These are phyloP conservation scores for Ophiostoma himal-ulmi DNA, from an alignment of 2,329 filamentous ascomycete species.

Conservation along the genomic window DNA sequence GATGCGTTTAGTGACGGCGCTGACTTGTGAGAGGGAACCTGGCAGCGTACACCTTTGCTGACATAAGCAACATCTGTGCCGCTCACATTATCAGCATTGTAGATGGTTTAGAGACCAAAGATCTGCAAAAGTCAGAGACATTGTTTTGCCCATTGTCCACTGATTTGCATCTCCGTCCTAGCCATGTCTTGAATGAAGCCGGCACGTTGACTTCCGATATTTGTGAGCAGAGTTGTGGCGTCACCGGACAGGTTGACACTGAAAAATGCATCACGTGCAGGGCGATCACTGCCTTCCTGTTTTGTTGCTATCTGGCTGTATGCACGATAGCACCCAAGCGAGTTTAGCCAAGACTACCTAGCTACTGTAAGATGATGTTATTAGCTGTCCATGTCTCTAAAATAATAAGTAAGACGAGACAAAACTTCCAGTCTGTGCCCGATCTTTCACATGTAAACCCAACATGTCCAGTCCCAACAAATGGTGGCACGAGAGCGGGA, in stretches of 20 bases:
- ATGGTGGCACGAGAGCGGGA: background rate
- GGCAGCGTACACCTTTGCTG: background rate
- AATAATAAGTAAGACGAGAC: background rate
- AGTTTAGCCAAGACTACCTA: too few species aligned
- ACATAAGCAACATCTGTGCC: background rate
- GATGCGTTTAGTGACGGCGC: background rate
- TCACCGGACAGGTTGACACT: background rate
- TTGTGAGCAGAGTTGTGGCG: background rate
- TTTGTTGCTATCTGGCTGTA: background rate
- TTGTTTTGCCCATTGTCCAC: background rate
- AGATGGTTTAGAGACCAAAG: background rate
- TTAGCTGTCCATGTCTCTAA: background rate
- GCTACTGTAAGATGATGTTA: background rate
- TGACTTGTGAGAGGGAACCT: background rate
- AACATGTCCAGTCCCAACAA: background rate
- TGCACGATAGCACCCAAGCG: background rate
- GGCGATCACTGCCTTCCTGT: background rate
- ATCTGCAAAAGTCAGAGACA: background rate
- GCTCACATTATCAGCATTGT: too few species aligned
- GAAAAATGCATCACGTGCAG: background rate
- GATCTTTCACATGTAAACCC: conserved; percentile 4
- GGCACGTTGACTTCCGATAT: background rate
- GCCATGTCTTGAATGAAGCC: background rate
- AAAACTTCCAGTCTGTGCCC: background rate
- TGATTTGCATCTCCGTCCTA: background rate